Evolutionary conservation across 1,284 basidiomycete genomes (phyloP), one percentile per base, ranked within the genome.

Genomic region (Cryptococcus sp.): DNA sequence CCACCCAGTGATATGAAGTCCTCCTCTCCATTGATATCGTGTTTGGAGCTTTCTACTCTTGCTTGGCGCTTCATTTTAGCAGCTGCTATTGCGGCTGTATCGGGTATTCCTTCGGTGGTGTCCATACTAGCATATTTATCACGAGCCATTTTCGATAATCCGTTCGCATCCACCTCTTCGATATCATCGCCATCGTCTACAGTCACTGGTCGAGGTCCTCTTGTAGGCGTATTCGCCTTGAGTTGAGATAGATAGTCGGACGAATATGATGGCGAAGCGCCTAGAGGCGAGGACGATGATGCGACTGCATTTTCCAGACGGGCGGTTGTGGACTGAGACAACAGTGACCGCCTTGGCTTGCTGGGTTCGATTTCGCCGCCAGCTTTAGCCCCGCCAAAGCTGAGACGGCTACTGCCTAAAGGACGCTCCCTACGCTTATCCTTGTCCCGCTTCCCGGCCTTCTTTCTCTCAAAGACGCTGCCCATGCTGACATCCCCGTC

Each of bases 1-100:
- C 62, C 80, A 10, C 86, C 85, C 10, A 97, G 76, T 0, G 91
- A 88, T 31, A 97, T 89, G 61, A 83, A 96, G 45, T 91, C 91
- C 44, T 88, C 85, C 37, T 79, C 60, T 19, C 18, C 16, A 7
- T 55, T 45, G 3, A 67, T 63, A 13, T 64, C 57, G 42, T 69
- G 74, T 46, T 77, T 69, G 16, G 76, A 77, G 3, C 70, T 74
- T 40, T 69, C 57, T 74, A 79, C 18, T 81, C 82, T 48, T 83
- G 66, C 50, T 80, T 87, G 86, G 22, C 91, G 81, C 62, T 84
- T 84, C 66, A 88, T 83, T 72, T 86, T 91, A 1, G 89, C 90
- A 7, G 83, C 82, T 41, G 81, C 77, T 36, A 96, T 85, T 9
- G 85, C 83, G 7, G 86, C 85, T 53, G 85, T 83, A 13, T 87